Conservation (phyloP, 148 eudicot genomes). For the Persicaria tinctoria region DNA sequence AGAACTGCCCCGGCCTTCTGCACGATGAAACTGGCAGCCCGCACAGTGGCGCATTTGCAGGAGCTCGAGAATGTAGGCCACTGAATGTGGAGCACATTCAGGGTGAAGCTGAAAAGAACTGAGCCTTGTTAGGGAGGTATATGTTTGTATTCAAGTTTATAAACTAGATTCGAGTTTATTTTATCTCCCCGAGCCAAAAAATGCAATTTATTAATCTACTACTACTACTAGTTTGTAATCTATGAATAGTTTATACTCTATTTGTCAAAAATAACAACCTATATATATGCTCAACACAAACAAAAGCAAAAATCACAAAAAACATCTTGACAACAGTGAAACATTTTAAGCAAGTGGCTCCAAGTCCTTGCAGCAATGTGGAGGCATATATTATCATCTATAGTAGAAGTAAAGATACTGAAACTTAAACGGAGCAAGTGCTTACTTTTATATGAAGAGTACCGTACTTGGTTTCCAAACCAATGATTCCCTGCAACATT, state of each 20-base stretch:
- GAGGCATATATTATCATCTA: background rate
- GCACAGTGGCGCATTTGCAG: constrained; percentile 74
- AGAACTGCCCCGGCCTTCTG: constrained; percentile 68
- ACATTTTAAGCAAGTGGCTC: background rate
- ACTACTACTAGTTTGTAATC: too few species aligned
- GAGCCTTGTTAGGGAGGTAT: constrained; percentile 19
- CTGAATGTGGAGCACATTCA: constrained; percentile 86
- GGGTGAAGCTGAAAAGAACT: constrained; percentile 69
- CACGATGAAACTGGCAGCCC: constrained; percentile 86
- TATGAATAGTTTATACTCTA: too few species aligned
- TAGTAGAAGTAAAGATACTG: background rate
- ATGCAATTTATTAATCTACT: too few species aligned
- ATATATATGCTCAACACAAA: background rate
- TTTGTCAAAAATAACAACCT: too few species aligned
- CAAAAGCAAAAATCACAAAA: background rate
- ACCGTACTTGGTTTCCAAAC: constrained; percentile 72
- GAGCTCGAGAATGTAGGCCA: constrained; percentile 68
- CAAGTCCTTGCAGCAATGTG: background rate
- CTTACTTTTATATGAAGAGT: constrained; percentile 77
- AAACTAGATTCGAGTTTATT: too few species aligned
- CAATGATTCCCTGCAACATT: constrained; percentile 67
- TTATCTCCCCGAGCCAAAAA: too few species aligned
- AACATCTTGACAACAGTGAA: background rate
- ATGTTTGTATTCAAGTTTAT: background rate
- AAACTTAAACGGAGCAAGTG: background rate